Base-by-base conservation (phyloP, 306 rosid genomes). In the Cyclanthera cordifolia region DNA sequence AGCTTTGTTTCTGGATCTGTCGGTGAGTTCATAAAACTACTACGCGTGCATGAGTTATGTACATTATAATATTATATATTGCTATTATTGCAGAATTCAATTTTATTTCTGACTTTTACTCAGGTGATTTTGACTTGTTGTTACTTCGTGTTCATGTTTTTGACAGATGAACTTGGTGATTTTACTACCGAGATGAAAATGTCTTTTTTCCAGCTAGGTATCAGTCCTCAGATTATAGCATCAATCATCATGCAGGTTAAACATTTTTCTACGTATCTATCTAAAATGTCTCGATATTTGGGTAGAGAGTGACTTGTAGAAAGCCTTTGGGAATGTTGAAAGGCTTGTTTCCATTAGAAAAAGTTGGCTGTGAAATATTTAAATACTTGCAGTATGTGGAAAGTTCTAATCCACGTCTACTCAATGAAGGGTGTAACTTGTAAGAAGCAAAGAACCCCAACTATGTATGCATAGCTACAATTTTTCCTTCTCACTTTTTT, bases 81-180 rank as follows among this genome's bases (percentile, higher is more conserved):
- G 49, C 13, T 70, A 20, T 13, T 23, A 3, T 70, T 37, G 51
- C 51, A 19, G 46, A 70, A 67, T 19, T 67, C 14, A 28, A 27
- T 54, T 54, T 71, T 12, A 43, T 52, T 71, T 25, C 19, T 15
- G 28, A 23, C 10, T 43, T 53, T 12, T n/a, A 15, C 32, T 43
- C 14, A 9, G 49, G 15, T 30, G 58, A 43, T 76, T 25, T 9
- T 59, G 48, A 20, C 11, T 2, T 4, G 32, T 10, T 57, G 17
- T 41, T 12, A 13, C 8, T 9, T 72, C 73, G 49, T 79, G 81
- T 46, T 82, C 56, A 77, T 80, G 86, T 76, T 74, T 76, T 32
- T 82, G 87, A 82, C 91, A 93, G 99, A 93, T 86, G 95, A 90
- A 81, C 99, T 93, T 47, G 99, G 99, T 13, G 94, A 87, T 78